These are phyloP conservation scores for Phytophthora brassicae DNA, from an alignment of 352 stramenopile species.

Conservation along the genomic window DNA sequence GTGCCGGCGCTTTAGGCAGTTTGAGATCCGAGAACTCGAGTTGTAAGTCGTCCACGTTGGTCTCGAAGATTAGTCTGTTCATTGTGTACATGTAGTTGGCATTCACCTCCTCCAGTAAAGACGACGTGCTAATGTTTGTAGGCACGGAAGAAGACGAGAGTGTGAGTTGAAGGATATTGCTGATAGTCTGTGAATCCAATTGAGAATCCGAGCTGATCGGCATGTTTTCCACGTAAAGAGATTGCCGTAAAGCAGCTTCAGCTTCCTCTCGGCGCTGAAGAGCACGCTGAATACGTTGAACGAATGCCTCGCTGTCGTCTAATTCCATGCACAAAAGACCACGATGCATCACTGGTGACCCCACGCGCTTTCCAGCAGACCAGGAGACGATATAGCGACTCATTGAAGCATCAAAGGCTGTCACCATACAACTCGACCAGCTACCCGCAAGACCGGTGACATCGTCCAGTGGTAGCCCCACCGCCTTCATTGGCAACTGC, in stretches of 20 bases:
- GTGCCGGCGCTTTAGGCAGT: slow-evolving; percentile 31
- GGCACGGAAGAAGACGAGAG: slow-evolving; percentile 59
- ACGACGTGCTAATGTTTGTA: slow-evolving; percentile 54
- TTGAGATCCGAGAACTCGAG: slow-evolving; percentile 58
- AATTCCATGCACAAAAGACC: slow-evolving; percentile 67
- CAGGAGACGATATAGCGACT: slow-evolving; percentile 72
- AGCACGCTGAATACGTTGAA: slow-evolving; percentile 39
- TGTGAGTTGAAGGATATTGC: slow-evolving; percentile 70
- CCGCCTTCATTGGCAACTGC: slow-evolving; percentile 54
- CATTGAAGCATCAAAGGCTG: slow-evolving; percentile 50
- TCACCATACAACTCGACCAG: slow-evolving; percentile 81
- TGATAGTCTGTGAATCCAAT: slow-evolving; percentile 68
- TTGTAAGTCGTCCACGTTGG: slow-evolving; percentile 61
- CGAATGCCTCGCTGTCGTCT: slow-evolving; percentile 53
- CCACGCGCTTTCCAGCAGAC: slow-evolving; percentile 72
- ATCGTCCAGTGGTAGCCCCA: slow-evolving; percentile 68
- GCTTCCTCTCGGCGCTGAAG: slow-evolving; percentile 55
- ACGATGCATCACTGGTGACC: slow-evolving; percentile 60
- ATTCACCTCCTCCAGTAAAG: slow-evolving; percentile 89
- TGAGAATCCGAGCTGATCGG: slow-evolving; percentile 65
- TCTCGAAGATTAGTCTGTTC: slow-evolving; percentile 92
- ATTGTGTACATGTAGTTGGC: slow-evolving; percentile 91
- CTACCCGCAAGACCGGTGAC: slow-evolving; percentile 50
- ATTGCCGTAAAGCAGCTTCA: slow-evolving; percentile 61
- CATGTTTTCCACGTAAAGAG: slow-evolving; percentile 78